Percentiles rank a stretch among this genome's conserved stretches.
phyloP scores from a whole-genome alignment of 2,329 filamentous ascomycete genomes.

The Blastomyces silverae region DNA sequence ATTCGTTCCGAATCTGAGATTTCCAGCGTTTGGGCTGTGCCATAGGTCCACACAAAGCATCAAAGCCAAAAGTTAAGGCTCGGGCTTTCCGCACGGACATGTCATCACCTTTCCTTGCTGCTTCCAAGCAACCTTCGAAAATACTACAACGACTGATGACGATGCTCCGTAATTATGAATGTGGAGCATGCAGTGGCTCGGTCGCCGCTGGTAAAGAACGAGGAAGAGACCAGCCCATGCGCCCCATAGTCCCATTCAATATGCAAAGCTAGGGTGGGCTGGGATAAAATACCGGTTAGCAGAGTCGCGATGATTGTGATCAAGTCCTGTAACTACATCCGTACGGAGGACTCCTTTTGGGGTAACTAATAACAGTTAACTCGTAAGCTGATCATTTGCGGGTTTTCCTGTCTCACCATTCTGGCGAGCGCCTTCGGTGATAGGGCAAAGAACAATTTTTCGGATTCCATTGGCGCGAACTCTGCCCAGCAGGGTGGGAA shows the following conservation, averaged over 20 bases:
- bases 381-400: neutral
- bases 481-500: neutral
- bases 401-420: slow-evolving; percentile 6
- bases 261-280: neutral
- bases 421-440: neutral
- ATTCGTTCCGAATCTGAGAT: neutral
- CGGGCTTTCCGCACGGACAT: slow-evolving; percentile 6
- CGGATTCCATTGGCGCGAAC: neutral
- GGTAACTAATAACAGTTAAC: neutral
- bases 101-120: neutral
- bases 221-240: neutral
- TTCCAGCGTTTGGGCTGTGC: neutral
- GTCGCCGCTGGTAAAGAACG: neutral
- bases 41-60: neutral
- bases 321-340: neutral
- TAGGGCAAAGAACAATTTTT: slow-evolving; percentile 12
- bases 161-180: neutral
- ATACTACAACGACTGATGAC: neutral
- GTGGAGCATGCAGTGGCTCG: slow-evolving; percentile 5
- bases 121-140: neutral
- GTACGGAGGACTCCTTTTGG: too few relatives aligned
- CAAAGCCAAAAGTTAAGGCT: neutral
- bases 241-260: neutral
- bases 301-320: neutral
- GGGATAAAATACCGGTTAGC: neutral